Conservation (phyloP, 2,329 filamentous ascomycete species). For the Ceratocystis alfenasii region DNA sequence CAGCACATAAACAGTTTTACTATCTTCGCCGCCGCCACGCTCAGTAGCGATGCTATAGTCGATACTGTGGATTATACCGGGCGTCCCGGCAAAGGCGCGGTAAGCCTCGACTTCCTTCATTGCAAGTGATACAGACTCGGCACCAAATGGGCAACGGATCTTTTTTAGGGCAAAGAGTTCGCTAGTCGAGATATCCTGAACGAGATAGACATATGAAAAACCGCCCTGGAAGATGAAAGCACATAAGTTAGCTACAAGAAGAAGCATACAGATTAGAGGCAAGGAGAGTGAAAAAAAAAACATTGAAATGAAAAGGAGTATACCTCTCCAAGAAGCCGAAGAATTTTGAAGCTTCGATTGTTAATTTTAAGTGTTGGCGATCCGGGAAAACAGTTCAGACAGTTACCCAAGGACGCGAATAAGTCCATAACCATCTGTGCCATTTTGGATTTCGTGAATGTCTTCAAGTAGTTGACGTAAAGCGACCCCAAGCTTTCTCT, state of each 20-base stretch:
- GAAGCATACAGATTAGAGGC: conserved; percentile 11
- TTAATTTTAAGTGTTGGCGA: conserved; percentile 94
- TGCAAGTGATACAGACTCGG: conserved; percentile 87
- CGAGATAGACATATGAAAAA: conserved; percentile 98
- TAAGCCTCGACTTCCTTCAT: conserved; percentile 98
- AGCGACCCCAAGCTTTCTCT: background rate
- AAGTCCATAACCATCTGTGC: conserved; percentile 78
- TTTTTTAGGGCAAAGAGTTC: conserved; percentile 93
- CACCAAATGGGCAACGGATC: conserved; percentile 94
- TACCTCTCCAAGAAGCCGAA: conserved; percentile 85
- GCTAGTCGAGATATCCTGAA: conserved; percentile 75
- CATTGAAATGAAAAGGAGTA: background rate
- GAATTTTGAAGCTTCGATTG: conserved; percentile 85
- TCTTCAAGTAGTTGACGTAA: too few species aligned
- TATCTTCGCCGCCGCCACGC: conserved; percentile 45
- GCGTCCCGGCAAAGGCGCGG: conserved; percentile 68
- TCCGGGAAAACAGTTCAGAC: conserved; percentile 90
- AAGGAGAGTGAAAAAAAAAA: conserved; percentile 18
- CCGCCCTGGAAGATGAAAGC: conserved; percentile 52
- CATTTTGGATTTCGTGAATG: conserved; percentile 38
- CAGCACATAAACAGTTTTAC: conserved; percentile 93
- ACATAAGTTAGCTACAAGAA: background rate
- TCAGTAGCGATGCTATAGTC: conserved; percentile 75
- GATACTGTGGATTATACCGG: conserved; percentile 75
- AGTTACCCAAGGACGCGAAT: conserved; percentile 84